Evolutionary conservation across 257 asterid genomes (phyloP).

Genomic region (Thymus quinquecostatus): DNA sequence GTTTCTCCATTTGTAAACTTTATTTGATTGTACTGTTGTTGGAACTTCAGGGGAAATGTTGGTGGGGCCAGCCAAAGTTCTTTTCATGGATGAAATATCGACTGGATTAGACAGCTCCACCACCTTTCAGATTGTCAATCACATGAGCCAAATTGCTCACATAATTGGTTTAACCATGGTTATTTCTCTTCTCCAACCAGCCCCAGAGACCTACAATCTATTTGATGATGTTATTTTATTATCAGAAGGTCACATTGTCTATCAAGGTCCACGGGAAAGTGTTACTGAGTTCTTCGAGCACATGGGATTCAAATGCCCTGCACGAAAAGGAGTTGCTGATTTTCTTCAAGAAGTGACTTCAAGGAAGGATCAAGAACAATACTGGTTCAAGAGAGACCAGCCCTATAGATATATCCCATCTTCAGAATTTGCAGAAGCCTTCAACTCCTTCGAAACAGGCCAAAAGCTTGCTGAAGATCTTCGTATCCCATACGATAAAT

Average conservation of each 20-base stretch:
- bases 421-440: constrained; percentile 39
- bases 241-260: constrained; percentile 54
- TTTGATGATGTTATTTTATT: constrained; percentile 55
- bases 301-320: constrained; percentile 58
- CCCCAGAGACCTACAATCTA: constrained; percentile 60
- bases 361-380: constrained; percentile 55
- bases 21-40: not conserved
- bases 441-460: constrained; percentile 46
- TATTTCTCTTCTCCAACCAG: constrained; percentile 61
- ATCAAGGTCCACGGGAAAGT: constrained; percentile 58
- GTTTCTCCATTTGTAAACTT: no score
- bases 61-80: constrained; percentile 53
- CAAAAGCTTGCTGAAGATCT: constrained; percentile 41
- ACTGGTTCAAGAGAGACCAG: constrained; percentile 44
- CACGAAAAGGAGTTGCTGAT: constrained; percentile 61
- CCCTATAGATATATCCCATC: constrained; percentile 45
- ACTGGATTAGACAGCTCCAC: constrained; percentile 67
- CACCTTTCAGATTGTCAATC: constrained; percentile 52
- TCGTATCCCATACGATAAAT: constrained; percentile 41
- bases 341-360: constrained; percentile 67
- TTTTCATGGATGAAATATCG: constrained; percentile 59
- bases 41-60: constrained; percentile 56
- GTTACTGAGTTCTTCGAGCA: constrained; percentile 45
- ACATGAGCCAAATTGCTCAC: constrained; percentile 51
- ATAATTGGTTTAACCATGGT: constrained; percentile 44